Percentiles rank a stretch among this genome's conserved stretches.
Conservation (phyloP, 805 yeast species). For the Candida quercuum region DNA sequence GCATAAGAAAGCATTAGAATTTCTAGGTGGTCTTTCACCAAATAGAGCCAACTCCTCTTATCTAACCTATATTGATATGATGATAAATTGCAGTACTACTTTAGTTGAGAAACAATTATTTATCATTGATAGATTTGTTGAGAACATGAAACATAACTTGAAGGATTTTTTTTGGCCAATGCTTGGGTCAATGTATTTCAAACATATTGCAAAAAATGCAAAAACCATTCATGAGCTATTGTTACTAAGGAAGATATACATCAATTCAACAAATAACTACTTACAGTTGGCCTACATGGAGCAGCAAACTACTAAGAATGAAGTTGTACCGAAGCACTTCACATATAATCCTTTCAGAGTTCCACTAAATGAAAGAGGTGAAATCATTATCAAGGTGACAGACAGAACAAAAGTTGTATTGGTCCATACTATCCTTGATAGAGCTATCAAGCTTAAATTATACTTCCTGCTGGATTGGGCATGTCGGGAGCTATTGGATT, state of each 20-base stretch:
- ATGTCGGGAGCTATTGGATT: slow-evolving; percentile 9
- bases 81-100: slow-evolving; percentile 6
- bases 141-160: slow-evolving; percentile 3
- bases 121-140: slow-evolving; percentile 13
- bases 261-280: slow-evolving; percentile 11
- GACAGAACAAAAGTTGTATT: slow-evolving; percentile 9
- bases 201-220: slow-evolving; percentile 10
- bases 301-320: slow-evolving; percentile 1
- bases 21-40: slow-evolving; percentile 3
- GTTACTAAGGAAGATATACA: slow-evolving; percentile 9
- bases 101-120: slow-evolving; percentile 10
- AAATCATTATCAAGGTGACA: slow-evolving; percentile 10
- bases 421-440: slow-evolving; percentile 17
- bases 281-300: slow-evolving; percentile 8
- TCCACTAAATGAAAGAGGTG: neutral
- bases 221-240: slow-evolving; percentile 4
- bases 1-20: slow-evolving; percentile 4
- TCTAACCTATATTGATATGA: slow-evolving; percentile 10
- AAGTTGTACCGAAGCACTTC: slow-evolving; percentile 3
- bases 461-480: slow-evolving; percentile 12
- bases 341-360: slow-evolving; percentile 16
- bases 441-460: slow-evolving; percentile 8
- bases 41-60: slow-evolving; percentile 4
- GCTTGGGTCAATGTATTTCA: slow-evolving; percentile 16
- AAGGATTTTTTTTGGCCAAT: slow-evolving; percentile 16